Conservation (phyloP, 768 basidiomycete species). For the Infundibulicybe gibba region DNA sequence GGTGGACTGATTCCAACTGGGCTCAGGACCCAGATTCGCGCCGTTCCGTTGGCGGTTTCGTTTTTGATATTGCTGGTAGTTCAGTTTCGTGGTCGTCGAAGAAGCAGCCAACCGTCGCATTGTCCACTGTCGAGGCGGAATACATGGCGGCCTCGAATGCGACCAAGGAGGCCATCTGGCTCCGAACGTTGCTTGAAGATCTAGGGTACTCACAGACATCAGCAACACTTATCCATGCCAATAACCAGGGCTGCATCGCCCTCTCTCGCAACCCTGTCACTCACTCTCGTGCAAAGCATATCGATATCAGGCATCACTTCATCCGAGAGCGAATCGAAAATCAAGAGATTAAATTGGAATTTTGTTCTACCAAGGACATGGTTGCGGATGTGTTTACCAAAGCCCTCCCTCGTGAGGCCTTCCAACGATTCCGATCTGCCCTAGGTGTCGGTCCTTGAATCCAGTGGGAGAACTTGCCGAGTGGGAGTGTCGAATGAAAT, state of each 20-base stretch:
- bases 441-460: no score
- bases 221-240: slow-evolving; percentile 2
- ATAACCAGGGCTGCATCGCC: slow-evolving; percentile 6
- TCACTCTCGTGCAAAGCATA: slow-evolving; percentile 4
- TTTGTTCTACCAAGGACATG: slow-evolving; percentile 7
- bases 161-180: slow-evolving; percentile 5
- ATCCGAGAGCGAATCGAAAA: no score
- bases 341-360: background rate
- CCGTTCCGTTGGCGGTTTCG: slow-evolving; percentile 1
- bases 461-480: no score
- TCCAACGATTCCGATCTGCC: background rate
- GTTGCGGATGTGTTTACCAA: slow-evolving; percentile 11
- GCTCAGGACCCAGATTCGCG: background rate
- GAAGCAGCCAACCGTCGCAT: slow-evolving; percentile 5
- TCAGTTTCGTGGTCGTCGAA: slow-evolving; percentile 1
- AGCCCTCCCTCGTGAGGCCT: slow-evolving; percentile 3
- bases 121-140: no score
- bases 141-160: slow-evolving; percentile 6
- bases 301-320: no score
- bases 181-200: slow-evolving; percentile 1
- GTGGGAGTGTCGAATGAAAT: no score
- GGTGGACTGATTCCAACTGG: slow-evolving; percentile 3
- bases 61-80: background rate
- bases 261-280: no score
- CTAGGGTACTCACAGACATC: background rate